phyloP scores from a whole-genome alignment of 345 rosid species.

The Melaleuca alternifolia region DNA sequence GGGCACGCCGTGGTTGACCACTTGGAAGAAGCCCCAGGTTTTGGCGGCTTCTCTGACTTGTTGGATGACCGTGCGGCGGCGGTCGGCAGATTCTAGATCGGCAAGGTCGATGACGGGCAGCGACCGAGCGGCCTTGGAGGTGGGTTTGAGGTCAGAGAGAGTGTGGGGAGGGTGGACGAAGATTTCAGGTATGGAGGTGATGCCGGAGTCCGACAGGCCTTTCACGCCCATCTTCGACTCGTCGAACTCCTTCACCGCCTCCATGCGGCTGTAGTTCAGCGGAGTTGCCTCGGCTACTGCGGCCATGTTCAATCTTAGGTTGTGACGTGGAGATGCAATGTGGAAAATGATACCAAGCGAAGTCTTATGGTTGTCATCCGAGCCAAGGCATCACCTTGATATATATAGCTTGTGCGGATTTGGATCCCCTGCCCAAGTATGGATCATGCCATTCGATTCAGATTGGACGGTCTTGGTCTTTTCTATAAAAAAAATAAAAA shows the following conservation, averaged over 20 bases:
- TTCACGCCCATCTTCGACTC: constrained; percentile 12
- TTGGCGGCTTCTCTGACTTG: constrained; percentile 9
- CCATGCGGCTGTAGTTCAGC: not conserved
- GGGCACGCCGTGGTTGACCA: constrained; percentile 22
- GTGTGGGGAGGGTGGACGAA: constrained; percentile 13
- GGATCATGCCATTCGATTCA: too few species aligned
- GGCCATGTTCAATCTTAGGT: not conserved
- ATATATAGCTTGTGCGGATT: too few species aligned
- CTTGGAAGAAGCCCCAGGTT: constrained; percentile 25
- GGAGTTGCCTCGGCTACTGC: not conserved
- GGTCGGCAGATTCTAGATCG: not conserved
- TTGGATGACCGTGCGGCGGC: not conserved
- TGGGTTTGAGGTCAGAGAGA: constrained; percentile 1
- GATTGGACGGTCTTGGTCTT: too few species aligned
- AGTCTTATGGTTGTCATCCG: not conserved
- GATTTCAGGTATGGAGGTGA: constrained; percentile 6
- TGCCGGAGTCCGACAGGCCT: constrained; percentile 14
- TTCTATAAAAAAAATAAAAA: too few species aligned
- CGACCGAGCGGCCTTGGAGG: not conserved
- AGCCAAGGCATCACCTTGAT: too few species aligned
- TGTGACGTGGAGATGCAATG: not conserved
- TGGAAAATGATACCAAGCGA: not conserved
- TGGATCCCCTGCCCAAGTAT: too few species aligned
- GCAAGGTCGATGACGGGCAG: constrained; percentile 10
- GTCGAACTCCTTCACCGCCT: constrained; percentile 9